Evolutionary conservation across 495 filamentous ascomycete genomes (phyloP), one percentile per base, ranked within the genome.

Genomic region (Penicillium turbatum): DNA sequence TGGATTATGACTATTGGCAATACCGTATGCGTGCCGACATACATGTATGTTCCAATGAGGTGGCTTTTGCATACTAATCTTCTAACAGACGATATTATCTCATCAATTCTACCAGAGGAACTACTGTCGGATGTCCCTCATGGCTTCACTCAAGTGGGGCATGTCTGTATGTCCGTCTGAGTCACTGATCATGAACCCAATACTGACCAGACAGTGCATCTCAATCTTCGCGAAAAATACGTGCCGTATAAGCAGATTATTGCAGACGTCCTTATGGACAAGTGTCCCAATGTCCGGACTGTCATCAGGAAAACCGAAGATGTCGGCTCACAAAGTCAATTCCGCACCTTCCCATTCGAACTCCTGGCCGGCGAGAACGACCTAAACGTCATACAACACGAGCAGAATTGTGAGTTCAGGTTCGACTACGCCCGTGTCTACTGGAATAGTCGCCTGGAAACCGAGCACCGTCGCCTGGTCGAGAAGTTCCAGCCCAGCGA

Each of bases 291-390:
- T 2, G 80, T 95, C 54, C 77, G 76, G 31, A 97, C 95, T 3
- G 91, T 99, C 54, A 96, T 99, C 74, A 95, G 97, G 76, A 99
- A 99, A 63, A 81, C 86, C 44, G 86, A 95, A 71, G 82, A 87
- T 61, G 90, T 97, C 7, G 95, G 92, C 49, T 77, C 82, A 13
- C 82, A 87, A 53, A 95, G 86, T 59, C 81, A 88, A 66, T 99
- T 87, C 75, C 84, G 93, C 42, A 97, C 95, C 1, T 97, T 99
- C 74, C 78, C 77, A 31, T 97, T 93, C 74, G 95, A 99, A 65
- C 74, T 96, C n/a, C 79, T 99, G 0, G 86, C 84, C 8, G 93
- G 93, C 3, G 75, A 82, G 0, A 79, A 85, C 51, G 82, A 97
- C 61, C 70, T 96, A 61, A 82, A 90, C 30, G 95, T 99, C 24